A percentile compares a stretch with the other conserved stretches of the same genome.
Evolutionary conservation across 306 rosid genomes (phyloP).

Genomic region (Hippophae rhamnoides): DNA sequence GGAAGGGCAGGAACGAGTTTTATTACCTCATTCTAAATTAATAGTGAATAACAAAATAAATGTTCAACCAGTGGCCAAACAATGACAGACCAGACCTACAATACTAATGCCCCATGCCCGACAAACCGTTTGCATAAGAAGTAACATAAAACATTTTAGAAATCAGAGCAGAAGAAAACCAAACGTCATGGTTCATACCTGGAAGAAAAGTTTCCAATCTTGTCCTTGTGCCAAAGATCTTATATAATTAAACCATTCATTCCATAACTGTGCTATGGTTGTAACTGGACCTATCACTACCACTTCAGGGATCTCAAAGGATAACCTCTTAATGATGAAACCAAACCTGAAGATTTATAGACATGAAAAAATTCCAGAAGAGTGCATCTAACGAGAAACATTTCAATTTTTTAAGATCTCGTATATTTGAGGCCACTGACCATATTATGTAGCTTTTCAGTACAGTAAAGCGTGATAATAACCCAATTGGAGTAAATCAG

Average conservation of each 20-base stretch:
- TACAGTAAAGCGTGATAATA: neutral
- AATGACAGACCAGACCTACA: no score
- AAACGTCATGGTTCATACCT: slow-evolving; percentile 37
- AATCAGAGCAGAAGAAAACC: neutral
- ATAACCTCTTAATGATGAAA: slow-evolving; percentile 27
- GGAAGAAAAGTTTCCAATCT: slow-evolving; percentile 57
- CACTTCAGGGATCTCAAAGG: slow-evolving; percentile 42
- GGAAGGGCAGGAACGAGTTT: no score
- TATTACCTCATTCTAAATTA: no score
- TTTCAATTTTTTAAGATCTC: neutral
- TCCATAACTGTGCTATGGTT: slow-evolving; percentile 47
- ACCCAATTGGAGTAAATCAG: neutral
- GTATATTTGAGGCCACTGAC: neutral
- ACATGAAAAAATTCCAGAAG: slow-evolving; percentile 10
- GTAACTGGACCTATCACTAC: slow-evolving; percentile 33
- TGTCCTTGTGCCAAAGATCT: slow-evolving; percentile 50
- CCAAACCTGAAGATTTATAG: slow-evolving; percentile 37
- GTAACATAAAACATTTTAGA: no score
- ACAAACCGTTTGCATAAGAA: no score
- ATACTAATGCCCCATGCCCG: no score
- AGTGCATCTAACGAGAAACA: neutral
- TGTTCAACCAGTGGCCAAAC: no score
- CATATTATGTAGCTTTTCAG: neutral
- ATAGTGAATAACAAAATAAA: no score
- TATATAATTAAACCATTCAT: slow-evolving; percentile 36